Conservation (phyloP, 371 early-diverging fungal species). For the Mucor racemosus region DNA sequence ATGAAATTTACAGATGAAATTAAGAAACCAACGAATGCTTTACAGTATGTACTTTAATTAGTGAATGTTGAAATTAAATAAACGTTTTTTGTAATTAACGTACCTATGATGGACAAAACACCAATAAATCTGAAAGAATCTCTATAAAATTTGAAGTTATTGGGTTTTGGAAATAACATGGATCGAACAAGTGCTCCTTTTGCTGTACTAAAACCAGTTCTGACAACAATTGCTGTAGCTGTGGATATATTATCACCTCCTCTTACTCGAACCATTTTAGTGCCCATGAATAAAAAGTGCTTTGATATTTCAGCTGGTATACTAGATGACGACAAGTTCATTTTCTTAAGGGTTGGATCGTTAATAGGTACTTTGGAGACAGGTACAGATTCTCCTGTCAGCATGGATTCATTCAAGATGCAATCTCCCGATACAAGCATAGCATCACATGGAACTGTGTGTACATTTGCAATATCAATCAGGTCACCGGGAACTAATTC, state of each 20-base stretch:
- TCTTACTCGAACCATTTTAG: constrained; percentile 88
- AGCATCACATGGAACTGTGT: constrained; percentile 93
- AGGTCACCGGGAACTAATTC: constrained; percentile 96
- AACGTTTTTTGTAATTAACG: neutral
- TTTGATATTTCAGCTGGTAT: constrained; percentile 75
- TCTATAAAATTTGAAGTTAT: constrained; percentile 92
- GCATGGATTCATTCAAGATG: constrained; percentile 98
- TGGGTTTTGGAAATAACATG: constrained; percentile 95
- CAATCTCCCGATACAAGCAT: constrained; percentile 95
- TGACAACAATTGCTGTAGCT: constrained; percentile 85
- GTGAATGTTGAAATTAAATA: constrained; percentile 4
- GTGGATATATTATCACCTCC: constrained; percentile 41
- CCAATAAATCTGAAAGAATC: constrained; percentile 96
- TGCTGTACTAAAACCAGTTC: constrained; percentile 97
- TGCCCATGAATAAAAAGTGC: constrained; percentile 91
- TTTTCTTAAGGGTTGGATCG: constrained; percentile 66
- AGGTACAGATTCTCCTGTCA: constrained; percentile 91
- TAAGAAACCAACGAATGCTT: constrained; percentile 80
- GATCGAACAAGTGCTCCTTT: constrained; percentile 95
- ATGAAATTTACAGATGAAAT: constrained; percentile 88
- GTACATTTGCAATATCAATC: constrained; percentile 79
- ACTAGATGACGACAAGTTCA: constrained; percentile 75
- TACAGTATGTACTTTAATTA: constrained; percentile 12
- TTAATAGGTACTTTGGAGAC: constrained; percentile 81
- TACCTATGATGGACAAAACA: constrained; percentile 80